Base-by-base conservation (phyloP, 2,329 filamentous ascomycete species). In the Monosporascus sp. region DNA sequence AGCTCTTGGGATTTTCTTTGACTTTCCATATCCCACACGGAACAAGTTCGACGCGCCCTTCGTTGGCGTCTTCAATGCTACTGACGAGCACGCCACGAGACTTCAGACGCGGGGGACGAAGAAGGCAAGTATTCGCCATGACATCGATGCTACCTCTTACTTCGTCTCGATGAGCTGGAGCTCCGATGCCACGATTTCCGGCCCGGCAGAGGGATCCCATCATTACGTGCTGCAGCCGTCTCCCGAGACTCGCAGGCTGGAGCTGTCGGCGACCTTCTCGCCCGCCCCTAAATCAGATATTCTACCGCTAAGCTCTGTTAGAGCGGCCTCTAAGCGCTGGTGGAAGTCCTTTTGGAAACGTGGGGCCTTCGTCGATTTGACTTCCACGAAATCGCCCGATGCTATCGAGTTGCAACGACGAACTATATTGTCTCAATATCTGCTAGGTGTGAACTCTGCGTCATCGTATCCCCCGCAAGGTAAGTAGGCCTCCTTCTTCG, bases 11-110 rank as follows among this genome's bases (percentile, higher is more conserved):
- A 60, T 81, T 6, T 79, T 79, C 57, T 72, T 81, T 51, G 77
- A 81, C 51, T 81, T 78, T 51, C 78, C 79, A 3, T 74, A 76
- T 50, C 69, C 77, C 20, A 74, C 70, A 17, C 62, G 64, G 25
- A 75, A 77, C 57, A 80, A 81, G 57, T 81, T 81, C 52, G 77
- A 81, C 38, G 76, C 76, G 2, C 78, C 79, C 1, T 81, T 76
- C 54, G 77, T 82, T 2, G 78, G 78, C 1, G 62, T 77, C 5
- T 79, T 74, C 65, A 77, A 79, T 59, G 72, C 71, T 5, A 74
- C 76, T 0, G 63, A 63, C 6, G 71, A 71, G 15, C 76, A 80
- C 56, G 70, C 61, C 2, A 79, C 77, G 0, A 62, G 53, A 0
- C 57, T 78, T 1, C 54, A 59, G 11, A 54, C 52, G 7, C 38